Evolutionary conservation across 129 eudicot genomes (phyloP), one percentile per base, ranked within the genome.

Genomic region (Heracleum sosnowskyi): DNA sequence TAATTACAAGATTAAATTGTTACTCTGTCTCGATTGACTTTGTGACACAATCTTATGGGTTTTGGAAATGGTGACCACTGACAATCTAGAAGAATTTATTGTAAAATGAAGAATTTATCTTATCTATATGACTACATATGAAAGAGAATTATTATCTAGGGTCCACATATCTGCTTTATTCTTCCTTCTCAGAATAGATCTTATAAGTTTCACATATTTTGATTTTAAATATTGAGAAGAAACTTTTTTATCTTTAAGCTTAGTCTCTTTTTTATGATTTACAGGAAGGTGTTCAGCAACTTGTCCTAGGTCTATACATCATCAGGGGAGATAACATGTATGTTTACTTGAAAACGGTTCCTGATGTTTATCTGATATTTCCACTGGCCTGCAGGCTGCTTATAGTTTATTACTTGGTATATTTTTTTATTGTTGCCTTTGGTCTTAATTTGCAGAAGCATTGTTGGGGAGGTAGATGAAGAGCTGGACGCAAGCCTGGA

Each of bases 291-390:
- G 77, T 73, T 34, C 77, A 90, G 74, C 98, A 93, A 76, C 93
- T 90, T 82, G 96, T 93, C 70, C 78, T 93, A 75, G 98, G 98
- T 35, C 91, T 93, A 53, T 93, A 93, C 77, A 73, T 73, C 77
- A 93, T 93, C 33, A 87, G 98, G 82, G 98, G 98, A 62, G 97
- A 93, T 76, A 90, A 73, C 90, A 93, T 93, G 98, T 93, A 87
- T 40, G 90, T 55, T 69, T 78, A 36, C 5, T 31, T 31, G 47
- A 20, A 12, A 8, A 11, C 2, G 15, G 17, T 60, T 72, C 53
- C 26, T 36, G 29, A 16, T 36, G 8, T 34, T 17, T 18, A 8
- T 35, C 45, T 34, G 12, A 18, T 36, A 17, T 69, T 20, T 36
- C 29, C 41, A 18, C 9, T 10, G 1, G 42, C 11, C 29, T 69